Evolutionary conservation across 164 flowering plant genomes (phyloP), one percentile per base, ranked within the genome.

Genomic region (Magnolia officinalis): DNA sequence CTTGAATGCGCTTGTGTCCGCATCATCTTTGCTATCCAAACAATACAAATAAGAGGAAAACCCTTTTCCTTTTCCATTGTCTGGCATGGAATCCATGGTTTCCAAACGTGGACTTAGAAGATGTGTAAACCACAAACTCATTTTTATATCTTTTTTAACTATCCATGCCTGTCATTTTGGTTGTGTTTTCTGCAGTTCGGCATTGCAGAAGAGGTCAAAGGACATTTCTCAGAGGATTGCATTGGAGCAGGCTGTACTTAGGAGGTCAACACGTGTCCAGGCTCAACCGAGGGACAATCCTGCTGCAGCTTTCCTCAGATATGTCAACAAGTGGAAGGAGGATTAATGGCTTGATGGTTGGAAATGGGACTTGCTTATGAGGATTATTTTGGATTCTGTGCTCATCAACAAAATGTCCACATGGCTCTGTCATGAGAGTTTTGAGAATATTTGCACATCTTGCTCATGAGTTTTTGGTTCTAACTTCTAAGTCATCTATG

Each of bases 251-350:
- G 91, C 90, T 45, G 86, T 81, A 55, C 80, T 91, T 13, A 86
- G 99, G 71, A 83, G 98, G 71, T 96, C 99, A 68, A 88, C 90
- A 11, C 89, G 99, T 16, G 94, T 96, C 14, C 89, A 93, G 29
- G 93, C 98, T 29, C 90, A 91, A 51, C 92, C 89, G 0, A 83
- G 85, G 83, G 88, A 89, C 59, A 90, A 83, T 78, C 92, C 92
- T 72, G 87, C 94, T 7, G 66, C 74, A 74, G 87, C 93, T 19
- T 94, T 92, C 84, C 88, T 91, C 14, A 85, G 81, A 67, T 96
- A 96, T 78, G 90, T 81, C 23, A 96, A 96, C 87, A 90, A 89
- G 82, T 94, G 92, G 97, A 96, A 91, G 83, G 94, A 87, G 74
- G 84, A 83, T 68, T 86, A 70, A 79, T 64, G 24, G 69, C 74